These are phyloP conservation scores for Talaromyces proteolyticus DNA, from an alignment of 495 filamentous ascomycete genomes.

Conservation along the genomic window DNA sequence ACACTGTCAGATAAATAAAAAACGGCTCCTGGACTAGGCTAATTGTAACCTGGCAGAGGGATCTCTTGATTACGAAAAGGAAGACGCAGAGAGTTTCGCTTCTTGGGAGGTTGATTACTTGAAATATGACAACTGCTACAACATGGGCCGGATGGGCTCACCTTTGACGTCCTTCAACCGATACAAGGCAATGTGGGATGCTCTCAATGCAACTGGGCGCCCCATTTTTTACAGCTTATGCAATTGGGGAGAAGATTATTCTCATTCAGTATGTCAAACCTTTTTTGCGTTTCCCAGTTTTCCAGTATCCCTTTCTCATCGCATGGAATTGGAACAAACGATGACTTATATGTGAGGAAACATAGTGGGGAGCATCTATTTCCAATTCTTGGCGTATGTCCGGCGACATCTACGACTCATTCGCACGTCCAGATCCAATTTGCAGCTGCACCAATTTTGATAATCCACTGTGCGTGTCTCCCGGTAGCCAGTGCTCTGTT, in stretches of 20 bases:
- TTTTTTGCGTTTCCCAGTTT: too few species aligned
- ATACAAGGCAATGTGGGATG: conserved; percentile 56
- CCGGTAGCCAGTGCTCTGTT: conserved; percentile 2
- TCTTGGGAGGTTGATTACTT: conserved; percentile 55
- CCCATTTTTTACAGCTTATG: conserved; percentile 61
- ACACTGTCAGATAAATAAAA: too few species aligned
- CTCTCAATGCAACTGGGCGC: conserved; percentile 47
- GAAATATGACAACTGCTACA: conserved; percentile 72
- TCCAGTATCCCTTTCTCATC: too few species aligned
- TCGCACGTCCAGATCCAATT: conserved; percentile 13
- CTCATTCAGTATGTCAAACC: too few species aligned
- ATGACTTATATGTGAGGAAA: too few species aligned
- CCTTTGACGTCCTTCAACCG: conserved; percentile 30
- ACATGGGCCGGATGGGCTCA: conserved; percentile 43
- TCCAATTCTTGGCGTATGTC: conserved; percentile 53
- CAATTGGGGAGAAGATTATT: conserved; percentile 47
- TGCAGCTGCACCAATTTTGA: too few species aligned
- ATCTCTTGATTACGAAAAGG: conserved; percentile 50
- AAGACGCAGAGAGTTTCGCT: conserved; percentile 58
- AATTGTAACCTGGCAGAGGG: too few species aligned
- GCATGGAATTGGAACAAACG: too few species aligned
- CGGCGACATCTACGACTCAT: conserved; percentile 42
- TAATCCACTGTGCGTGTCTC: too few species aligned
- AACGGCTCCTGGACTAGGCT: too few species aligned
- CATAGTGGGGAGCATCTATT: conserved; percentile 50